These are phyloP conservation scores for Piper longum DNA, from an alignment of 164 flowering plant species.

Conservation along the genomic window DNA sequence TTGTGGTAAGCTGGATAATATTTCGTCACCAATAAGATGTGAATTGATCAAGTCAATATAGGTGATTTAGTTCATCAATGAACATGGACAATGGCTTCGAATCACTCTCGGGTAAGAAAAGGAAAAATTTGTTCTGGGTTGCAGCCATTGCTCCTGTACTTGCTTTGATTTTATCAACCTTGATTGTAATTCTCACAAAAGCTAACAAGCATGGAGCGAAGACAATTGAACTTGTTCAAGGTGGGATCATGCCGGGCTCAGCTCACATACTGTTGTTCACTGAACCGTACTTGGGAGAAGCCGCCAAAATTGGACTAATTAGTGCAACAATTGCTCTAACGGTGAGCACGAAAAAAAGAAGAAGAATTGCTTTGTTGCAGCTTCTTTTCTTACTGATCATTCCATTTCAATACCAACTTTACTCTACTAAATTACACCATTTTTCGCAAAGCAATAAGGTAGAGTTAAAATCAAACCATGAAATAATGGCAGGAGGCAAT, in stretches of 20 bases:
- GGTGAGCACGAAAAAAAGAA: too few relatives aligned
- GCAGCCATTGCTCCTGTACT: slow-evolving; percentile 71
- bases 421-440: too few relatives aligned
- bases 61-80: not conserved
- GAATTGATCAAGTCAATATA: not conserved
- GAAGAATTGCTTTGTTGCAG: too few relatives aligned
- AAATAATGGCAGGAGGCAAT: slow-evolving; percentile 88
- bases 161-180: slow-evolving; percentile 58
- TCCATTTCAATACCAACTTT: too few relatives aligned
- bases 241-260: slow-evolving; percentile 65
- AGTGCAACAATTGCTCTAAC: slow-evolving; percentile 62
- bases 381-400: too few relatives aligned
- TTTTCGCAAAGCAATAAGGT: slow-evolving; percentile 80
- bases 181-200: slow-evolving; percentile 43
- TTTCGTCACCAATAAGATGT: not conserved
- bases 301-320: slow-evolving; percentile 53
- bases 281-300: slow-evolving; percentile 33
- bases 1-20: slow-evolving; percentile 35
- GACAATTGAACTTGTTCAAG: slow-evolving; percentile 52
- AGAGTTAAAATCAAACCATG: slow-evolving; percentile 75
- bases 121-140: slow-evolving; percentile 74
- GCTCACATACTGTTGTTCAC: slow-evolving; percentile 34
- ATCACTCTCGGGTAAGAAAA: slow-evolving; percentile 37
- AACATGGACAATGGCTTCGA: not conserved
- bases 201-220: slow-evolving; percentile 70